These are phyloP conservation scores for Globisporangium emineosum DNA, from an alignment of 352 stramenopile genomes.

Conservation along the genomic window DNA sequence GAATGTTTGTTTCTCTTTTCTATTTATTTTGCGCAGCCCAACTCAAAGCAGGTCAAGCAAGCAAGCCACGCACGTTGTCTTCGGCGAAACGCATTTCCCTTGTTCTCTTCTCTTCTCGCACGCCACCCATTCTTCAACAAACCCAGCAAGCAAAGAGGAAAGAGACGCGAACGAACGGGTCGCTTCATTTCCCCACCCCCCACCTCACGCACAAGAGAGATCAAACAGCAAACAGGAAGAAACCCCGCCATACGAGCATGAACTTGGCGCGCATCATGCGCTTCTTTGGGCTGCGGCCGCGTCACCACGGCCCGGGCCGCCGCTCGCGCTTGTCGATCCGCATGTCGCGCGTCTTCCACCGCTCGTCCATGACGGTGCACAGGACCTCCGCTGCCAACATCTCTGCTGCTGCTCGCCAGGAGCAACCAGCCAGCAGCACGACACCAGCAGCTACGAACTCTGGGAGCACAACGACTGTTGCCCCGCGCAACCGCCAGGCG, in stretches of 20 bases:
- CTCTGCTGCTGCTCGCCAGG: not conserved
- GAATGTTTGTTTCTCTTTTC: slow-evolving; percentile 10
- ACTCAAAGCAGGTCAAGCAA: not conserved
- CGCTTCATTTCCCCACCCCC: slow-evolving; percentile 3
- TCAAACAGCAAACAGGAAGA: not conserved
- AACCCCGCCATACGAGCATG: not conserved
- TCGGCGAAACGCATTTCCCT: not conserved
- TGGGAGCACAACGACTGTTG: not conserved
- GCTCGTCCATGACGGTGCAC: slow-evolving; percentile 1
- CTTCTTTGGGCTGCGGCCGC: slow-evolving; percentile 20
- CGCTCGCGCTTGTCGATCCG: slow-evolving; percentile 9
- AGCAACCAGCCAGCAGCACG: not conserved
- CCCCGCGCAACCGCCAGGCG: not conserved
- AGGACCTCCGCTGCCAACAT: not conserved
- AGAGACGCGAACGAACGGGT: not conserved
- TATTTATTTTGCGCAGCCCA: not conserved
- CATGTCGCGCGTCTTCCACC: slow-evolving; percentile 14
- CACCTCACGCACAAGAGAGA: not conserved
- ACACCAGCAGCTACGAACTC: not conserved
- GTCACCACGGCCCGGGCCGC: slow-evolving; percentile 2
- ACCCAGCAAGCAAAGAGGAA: not conserved
- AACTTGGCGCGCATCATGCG: slow-evolving; percentile 16
- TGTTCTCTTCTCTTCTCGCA: not conserved
- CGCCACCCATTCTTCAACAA: slow-evolving; percentile 8
- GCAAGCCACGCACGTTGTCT: not conserved